A percentile compares a stretch with the other conserved stretches of the same genome.
Conservation (phyloP, 495 filamentous ascomycete species). For the Penicillium argentinense region DNA sequence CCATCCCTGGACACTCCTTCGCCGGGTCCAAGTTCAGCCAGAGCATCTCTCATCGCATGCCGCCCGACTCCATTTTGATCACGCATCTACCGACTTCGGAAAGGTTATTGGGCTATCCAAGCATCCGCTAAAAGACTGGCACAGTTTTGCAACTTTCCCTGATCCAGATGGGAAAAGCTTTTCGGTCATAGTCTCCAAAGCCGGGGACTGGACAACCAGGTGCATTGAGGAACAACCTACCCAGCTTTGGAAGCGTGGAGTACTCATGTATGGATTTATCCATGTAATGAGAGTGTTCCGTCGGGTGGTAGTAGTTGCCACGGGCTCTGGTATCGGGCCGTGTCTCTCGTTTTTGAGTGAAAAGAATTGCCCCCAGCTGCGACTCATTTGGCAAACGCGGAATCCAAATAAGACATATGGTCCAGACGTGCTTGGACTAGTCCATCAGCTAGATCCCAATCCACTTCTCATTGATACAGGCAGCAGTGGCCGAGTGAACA, state of each 20-base stretch:
- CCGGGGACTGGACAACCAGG: constrained; percentile 76
- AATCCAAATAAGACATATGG: constrained; percentile 56
- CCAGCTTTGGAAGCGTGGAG: constrained; percentile 45
- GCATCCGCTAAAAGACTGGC: constrained; percentile 71
- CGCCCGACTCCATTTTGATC: constrained; percentile 66
- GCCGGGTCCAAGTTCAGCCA: constrained; percentile 55
- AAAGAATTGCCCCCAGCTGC: constrained; percentile 47
- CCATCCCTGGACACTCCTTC: constrained; percentile 43
- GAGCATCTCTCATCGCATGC: constrained; percentile 70
- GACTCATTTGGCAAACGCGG: constrained; percentile 60
- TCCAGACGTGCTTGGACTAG: constrained; percentile 47
- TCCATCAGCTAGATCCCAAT: constrained; percentile 49
- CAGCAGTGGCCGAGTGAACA: constrained; percentile 47
- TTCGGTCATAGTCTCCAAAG: constrained; percentile 73
- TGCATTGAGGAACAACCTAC: constrained; percentile 61
- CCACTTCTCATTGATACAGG: constrained; percentile 58
- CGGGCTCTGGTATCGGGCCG: constrained; percentile 78
- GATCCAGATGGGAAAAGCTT: constrained; percentile 43
- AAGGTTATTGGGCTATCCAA: constrained; percentile 48
- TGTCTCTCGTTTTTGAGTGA: constrained; percentile 51
- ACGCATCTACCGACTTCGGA: constrained; percentile 47
- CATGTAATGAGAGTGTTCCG: constrained; percentile 69
- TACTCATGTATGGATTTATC: constrained; percentile 66
- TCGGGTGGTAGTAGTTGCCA: constrained; percentile 72
- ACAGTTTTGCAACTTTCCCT: constrained; percentile 76